Evolutionary conservation across 805 yeast species (phyloP).

Genomic region (Candida tibetensis): DNA sequence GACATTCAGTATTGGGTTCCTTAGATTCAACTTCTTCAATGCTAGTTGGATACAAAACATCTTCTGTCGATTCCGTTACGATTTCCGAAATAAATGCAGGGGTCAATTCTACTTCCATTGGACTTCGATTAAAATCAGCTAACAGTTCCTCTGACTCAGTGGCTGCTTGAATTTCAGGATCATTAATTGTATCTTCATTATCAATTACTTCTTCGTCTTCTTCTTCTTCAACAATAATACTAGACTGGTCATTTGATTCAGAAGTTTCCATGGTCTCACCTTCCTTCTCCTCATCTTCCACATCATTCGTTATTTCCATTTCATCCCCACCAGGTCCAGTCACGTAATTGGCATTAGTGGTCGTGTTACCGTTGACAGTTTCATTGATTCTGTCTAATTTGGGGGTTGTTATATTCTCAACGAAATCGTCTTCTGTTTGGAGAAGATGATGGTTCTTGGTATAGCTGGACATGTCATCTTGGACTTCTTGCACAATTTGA

Average conservation of each 20-base stretch:
- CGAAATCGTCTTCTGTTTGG: no score
- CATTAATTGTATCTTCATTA: not conserved
- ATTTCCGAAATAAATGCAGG: no score
- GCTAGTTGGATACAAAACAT: conserved; percentile 1
- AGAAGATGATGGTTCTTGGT: no score
- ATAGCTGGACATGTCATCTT: no score
- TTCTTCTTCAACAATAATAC: no score
- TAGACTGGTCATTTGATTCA: not conserved
- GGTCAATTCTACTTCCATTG: no score
- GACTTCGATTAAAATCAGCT: no score
- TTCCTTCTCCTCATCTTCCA: not conserved
- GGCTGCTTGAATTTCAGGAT: not conserved
- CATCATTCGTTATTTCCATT: not conserved
- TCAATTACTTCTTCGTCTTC: not conserved
- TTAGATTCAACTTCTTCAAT: not conserved
- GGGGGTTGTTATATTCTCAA: no score
- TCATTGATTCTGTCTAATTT: not conserved
- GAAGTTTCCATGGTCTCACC: not conserved
- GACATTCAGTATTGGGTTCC: not conserved
- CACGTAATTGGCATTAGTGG: no score
- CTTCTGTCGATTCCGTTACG: no score
- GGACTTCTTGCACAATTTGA: no score
- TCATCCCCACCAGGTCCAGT: not conserved
- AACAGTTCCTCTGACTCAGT: not conserved
- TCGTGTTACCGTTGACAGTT: not conserved